phyloP scores from a whole-genome alignment of 176 grass and related monocot species.

The Triticum urartu region DNA sequence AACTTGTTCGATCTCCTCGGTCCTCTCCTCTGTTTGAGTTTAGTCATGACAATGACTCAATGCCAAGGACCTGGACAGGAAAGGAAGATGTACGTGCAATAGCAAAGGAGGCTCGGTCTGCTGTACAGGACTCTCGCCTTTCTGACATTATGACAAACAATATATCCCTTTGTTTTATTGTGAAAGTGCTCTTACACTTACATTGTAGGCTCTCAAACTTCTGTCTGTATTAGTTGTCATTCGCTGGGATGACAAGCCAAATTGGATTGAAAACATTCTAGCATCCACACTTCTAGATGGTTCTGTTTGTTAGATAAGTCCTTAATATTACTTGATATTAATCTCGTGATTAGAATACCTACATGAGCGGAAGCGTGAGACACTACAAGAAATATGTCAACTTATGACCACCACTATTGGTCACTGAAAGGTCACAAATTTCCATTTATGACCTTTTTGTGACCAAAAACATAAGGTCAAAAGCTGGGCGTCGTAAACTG shows the following conservation, averaged over 20 bases:
- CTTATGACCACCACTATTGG: too few species aligned
- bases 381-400: too few species aligned
- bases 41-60: slow-evolving; percentile 94
- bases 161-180: background rate
- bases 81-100: slow-evolving; percentile 93
- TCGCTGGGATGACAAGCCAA: slow-evolving; percentile 75
- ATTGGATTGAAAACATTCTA: slow-evolving; percentile 70
- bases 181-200: slow-evolving; percentile 14
- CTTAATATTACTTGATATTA: too few species aligned
- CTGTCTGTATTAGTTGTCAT: slow-evolving; percentile 70
- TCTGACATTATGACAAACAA: slow-evolving; percentile 1
- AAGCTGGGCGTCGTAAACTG: too few species aligned
- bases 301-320: background rate
- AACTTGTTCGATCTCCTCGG: too few species aligned
- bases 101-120: slow-evolving; percentile 81
- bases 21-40: slow-evolving; percentile 21
- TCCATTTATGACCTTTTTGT: too few species aligned
- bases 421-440: too few species aligned
- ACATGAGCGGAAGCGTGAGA: too few species aligned
- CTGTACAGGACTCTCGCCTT: slow-evolving; percentile 44
- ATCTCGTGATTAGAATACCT: too few species aligned
- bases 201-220: slow-evolving; percentile 85
- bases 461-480: too few species aligned
- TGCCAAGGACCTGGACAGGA: slow-evolving; percentile 96
- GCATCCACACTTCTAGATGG: slow-evolving; percentile 56